These are phyloP conservation scores for Daldinia concentrica DNA, from an alignment of 495 filamentous ascomycete species.

Conservation along the genomic window DNA sequence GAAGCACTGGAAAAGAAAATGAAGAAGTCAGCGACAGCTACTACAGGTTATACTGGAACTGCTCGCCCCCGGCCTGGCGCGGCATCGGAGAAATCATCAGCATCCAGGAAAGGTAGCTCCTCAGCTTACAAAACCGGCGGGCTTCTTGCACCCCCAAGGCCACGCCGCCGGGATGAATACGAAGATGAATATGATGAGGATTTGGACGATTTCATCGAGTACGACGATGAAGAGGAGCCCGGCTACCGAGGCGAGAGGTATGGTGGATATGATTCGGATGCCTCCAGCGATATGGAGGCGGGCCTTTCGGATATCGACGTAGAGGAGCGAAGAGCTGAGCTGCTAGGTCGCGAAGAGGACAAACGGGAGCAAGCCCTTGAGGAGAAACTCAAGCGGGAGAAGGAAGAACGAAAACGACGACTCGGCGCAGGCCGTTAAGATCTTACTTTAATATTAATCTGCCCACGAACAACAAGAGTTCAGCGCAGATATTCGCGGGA, in stretches of 20 bases:
- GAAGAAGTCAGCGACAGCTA: slow-evolving; percentile 65
- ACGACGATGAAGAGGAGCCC: slow-evolving; percentile 63
- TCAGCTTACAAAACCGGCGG: slow-evolving; percentile 40
- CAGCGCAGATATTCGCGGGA: slow-evolving; percentile 1
- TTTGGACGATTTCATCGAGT: slow-evolving; percentile 62
- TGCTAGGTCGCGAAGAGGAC: slow-evolving; percentile 62
- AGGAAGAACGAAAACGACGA: slow-evolving; percentile 55
- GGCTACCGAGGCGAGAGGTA: slow-evolving; percentile 51
- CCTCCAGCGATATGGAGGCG: slow-evolving; percentile 70
- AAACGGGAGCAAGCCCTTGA: slow-evolving; percentile 56
- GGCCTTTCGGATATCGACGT: slow-evolving; percentile 66
- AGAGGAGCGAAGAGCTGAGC: slow-evolving; percentile 63
- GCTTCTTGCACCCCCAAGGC: slow-evolving; percentile 44
- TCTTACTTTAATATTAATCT: slow-evolving; percentile 3
- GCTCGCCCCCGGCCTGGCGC: slow-evolving; percentile 57
- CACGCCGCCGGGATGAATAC: slow-evolving; percentile 52
- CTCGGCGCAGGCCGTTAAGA: slow-evolving; percentile 33
- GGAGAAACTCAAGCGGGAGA: slow-evolving; percentile 55
- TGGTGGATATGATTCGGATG: slow-evolving; percentile 56
- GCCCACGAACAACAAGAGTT: background rate
- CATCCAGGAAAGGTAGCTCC: slow-evolving; percentile 35
- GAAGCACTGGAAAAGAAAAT: slow-evolving; percentile 58
- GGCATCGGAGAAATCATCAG: slow-evolving; percentile 40
- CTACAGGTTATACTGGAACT: slow-evolving; percentile 66
- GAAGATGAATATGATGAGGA: slow-evolving; percentile 65